A percentile compares a stretch with the other conserved stretches of the same genome.
Evolutionary conservation across 768 basidiomycete species (phyloP).

Genomic region (Hydnomerulius pinastri): DNA sequence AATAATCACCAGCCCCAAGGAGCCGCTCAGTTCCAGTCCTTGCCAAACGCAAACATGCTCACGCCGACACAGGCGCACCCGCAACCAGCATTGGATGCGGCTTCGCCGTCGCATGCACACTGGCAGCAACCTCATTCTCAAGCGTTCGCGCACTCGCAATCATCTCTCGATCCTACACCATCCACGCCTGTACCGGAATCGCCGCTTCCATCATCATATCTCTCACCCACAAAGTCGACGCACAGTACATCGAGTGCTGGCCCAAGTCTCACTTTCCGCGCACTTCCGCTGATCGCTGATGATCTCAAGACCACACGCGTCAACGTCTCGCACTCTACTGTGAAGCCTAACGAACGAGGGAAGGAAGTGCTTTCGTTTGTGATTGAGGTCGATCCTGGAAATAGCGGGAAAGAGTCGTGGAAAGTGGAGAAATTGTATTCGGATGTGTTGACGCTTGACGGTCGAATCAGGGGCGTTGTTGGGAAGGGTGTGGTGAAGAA

Average conservation of each 20-base stretch:
- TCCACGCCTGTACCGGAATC: conserved; percentile 26
- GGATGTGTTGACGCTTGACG: conserved; percentile 88
- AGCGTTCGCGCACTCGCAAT: conserved; percentile 23
- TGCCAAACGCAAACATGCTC: conserved; percentile 2
- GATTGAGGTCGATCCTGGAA: conserved; percentile 70
- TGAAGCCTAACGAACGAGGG: conserved; percentile 85
- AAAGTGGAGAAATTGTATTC: conserved; percentile 92
- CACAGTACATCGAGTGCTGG: conserved; percentile 23
- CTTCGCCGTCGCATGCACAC: conserved; percentile 21
- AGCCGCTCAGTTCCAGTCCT: conserved; percentile 9
- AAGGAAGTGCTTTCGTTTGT: conserved; percentile 93
- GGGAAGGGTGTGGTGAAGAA: conserved; percentile 76
- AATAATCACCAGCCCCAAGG: conserved; percentile 9
- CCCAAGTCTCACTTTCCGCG: conserved; percentile 57
- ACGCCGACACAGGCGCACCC: conserved; percentile 20
- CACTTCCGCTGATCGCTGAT: conserved; percentile 64
- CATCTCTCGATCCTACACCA: conserved; percentile 19
- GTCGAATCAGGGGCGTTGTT: conserved; percentile 57
- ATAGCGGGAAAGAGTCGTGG: conserved; percentile 73
- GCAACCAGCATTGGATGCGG: conserved; percentile 22
- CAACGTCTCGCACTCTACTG: conserved; percentile 76
- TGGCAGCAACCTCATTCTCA: conserved; percentile 27
- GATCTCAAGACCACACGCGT: conserved; percentile 77
- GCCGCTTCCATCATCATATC: conserved; percentile 32
- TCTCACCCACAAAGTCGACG: conserved; percentile 24